Evolutionary conservation across 768 basidiomycete species (phyloP).

Genomic region (Fomitopsis pulvina): DNA sequence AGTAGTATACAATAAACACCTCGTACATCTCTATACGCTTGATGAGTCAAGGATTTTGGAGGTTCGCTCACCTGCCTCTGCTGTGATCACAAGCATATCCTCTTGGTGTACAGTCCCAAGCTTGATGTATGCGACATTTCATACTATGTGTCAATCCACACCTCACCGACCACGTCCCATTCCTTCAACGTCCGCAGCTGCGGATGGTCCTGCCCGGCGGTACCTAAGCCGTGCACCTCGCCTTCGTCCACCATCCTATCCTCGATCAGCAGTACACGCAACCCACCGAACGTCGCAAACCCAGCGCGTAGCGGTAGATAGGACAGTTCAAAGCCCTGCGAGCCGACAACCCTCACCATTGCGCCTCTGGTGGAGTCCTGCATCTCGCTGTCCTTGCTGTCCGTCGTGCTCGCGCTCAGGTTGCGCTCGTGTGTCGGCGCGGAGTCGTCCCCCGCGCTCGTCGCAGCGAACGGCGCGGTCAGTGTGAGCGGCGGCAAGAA

Average conservation of each 20-base stretch:
- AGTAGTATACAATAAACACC: no score
- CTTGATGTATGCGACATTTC: no score
- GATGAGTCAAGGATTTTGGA: no score
- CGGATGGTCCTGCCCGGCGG: slow-evolving; percentile 19
- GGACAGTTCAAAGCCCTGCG: slow-evolving; percentile 56
- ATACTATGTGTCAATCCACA: slow-evolving; percentile 51
- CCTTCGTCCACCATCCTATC: slow-evolving; percentile 40
- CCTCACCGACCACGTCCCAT: slow-evolving; percentile 65
- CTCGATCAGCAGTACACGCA: slow-evolving; percentile 60
- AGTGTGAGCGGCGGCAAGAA: slow-evolving; percentile 22
- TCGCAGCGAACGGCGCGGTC: slow-evolving; percentile 3
- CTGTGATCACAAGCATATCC: no score
- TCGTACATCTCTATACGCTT: no score
- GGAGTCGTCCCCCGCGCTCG: neutral
- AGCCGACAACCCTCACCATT: slow-evolving; percentile 27
- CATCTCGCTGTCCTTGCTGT: slow-evolving; percentile 15
- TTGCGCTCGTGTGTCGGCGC: slow-evolving; percentile 4
- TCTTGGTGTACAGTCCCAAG: no score
- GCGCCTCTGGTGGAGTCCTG: slow-evolving; percentile 7
- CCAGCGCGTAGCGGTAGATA: slow-evolving; percentile 56
- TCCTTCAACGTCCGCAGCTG: slow-evolving; percentile 55
- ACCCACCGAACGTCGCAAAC: slow-evolving; percentile 58
- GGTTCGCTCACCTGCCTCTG: no score
- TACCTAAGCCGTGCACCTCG: slow-evolving; percentile 16
- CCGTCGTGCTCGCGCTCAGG: slow-evolving; percentile 16